A percentile compares a stretch with the other conserved stretches of the same genome.
phyloP scores from a whole-genome alignment of 2,329 filamentous ascomycete species.

The Trichoderma arundinaceum region DNA sequence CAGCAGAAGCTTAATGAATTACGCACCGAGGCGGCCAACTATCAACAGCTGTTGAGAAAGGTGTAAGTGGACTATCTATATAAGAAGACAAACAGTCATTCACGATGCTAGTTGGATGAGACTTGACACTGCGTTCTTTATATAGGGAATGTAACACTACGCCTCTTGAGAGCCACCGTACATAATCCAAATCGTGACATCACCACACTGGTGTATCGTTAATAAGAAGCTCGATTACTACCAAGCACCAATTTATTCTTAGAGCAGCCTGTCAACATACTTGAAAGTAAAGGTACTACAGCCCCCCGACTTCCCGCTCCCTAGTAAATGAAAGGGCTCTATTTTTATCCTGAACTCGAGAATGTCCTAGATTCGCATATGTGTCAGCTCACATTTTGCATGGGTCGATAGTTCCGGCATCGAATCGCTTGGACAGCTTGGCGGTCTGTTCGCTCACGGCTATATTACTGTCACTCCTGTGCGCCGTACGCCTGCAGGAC shows the following conservation, averaged over 20 bases:
- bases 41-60: background rate
- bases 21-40: background rate
- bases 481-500: background rate
- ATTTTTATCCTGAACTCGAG: background rate
- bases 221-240: too few species aligned
- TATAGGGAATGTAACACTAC: too few species aligned
- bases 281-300: background rate
- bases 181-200: too few species aligned
- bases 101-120: background rate
- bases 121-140: too few species aligned
- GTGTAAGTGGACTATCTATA: background rate
- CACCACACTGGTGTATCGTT: too few species aligned
- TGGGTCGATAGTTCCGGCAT: background rate
- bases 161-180: too few species aligned
- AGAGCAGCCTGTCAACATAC: background rate
- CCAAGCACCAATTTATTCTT: background rate
- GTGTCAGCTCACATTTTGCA: background rate
- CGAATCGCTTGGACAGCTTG: constrained; percentile 8
- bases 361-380: background rate
- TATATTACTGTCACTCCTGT: background rate
- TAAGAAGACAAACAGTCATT: background rate
- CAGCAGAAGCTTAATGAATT: background rate
- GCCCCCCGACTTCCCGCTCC: background rate
- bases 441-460: constrained; percentile 23
- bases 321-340: background rate